Evolutionary conservation across 257 asterid species (phyloP).

Genomic region (Solanum chilense): DNA sequence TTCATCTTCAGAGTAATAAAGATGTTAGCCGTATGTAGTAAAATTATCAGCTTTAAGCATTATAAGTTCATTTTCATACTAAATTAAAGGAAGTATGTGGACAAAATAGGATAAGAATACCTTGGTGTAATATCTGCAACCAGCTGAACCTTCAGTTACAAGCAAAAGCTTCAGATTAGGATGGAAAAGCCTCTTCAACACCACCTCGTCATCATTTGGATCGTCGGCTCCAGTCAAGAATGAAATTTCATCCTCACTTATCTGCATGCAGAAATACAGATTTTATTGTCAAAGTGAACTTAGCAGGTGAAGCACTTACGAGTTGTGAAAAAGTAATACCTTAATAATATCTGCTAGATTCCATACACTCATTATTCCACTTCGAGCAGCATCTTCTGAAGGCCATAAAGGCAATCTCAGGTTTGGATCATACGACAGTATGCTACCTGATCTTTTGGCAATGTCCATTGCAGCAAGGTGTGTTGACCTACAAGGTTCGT

Average conservation of each 20-base stretch:
- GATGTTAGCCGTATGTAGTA: not conserved
- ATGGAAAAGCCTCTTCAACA: constrained; percentile 70
- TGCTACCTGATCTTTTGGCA: constrained; percentile 69
- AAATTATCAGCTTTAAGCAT: not conserved
- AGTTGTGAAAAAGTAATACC: constrained; percentile 24
- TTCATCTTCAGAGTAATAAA: not conserved
- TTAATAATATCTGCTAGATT: constrained; percentile 76
- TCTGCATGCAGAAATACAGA: constrained; percentile 22
- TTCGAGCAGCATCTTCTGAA: constrained; percentile 73
- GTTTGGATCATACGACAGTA: constrained; percentile 91
- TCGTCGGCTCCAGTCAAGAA: constrained; percentile 68
- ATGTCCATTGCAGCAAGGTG: constrained; percentile 67
- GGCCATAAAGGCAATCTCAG: constrained; percentile 91
- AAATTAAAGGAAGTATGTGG: not conserved
- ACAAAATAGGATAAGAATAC: constrained; percentile 15
- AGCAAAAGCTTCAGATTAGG: constrained; percentile 60
- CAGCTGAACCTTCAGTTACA: constrained; percentile 74
- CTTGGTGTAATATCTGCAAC: constrained; percentile 92
- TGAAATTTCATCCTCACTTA: constrained; percentile 79
- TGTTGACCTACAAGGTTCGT: constrained; percentile 82
- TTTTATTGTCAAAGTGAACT: not conserved
- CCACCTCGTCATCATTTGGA: constrained; percentile 63
- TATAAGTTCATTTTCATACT: not conserved
- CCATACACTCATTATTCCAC: constrained; percentile 76
- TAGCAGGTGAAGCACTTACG: not conserved